A percentile compares a stretch with the other conserved stretches of the same genome.
phyloP scores from a whole-genome alignment of 768 basidiomycete species.

The Stropharia rugosoannulata region DNA sequence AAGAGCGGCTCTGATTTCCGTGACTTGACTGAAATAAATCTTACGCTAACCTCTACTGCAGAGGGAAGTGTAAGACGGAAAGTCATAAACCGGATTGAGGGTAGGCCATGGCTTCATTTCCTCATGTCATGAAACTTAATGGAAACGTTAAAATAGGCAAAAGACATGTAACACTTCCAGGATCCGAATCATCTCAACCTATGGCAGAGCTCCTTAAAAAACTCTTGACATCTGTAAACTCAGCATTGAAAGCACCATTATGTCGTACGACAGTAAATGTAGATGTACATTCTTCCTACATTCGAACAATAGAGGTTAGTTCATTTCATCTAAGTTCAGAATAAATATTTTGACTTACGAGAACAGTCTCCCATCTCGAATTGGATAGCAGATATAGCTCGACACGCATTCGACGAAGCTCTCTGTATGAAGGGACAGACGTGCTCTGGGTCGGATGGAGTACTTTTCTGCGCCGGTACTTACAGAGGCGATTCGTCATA shows the following conservation, averaged over 20 bases:
- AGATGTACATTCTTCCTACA: constrained; percentile 72
- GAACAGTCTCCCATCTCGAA: constrained; percentile 67
- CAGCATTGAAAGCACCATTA: constrained; percentile 70
- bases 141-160: constrained; percentile 45
- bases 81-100: constrained; percentile 60
- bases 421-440: constrained; percentile 46
- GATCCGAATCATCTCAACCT: constrained; percentile 50
- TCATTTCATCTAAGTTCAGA: neutral
- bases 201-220: constrained; percentile 60
- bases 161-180: constrained; percentile 61
- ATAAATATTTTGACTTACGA: neutral
- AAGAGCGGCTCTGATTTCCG: constrained; percentile 93
- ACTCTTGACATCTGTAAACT: constrained; percentile 67
- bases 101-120: constrained; percentile 27
- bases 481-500: constrained; percentile 85
- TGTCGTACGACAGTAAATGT: constrained; percentile 68
- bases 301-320: constrained; percentile 70
- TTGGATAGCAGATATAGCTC: constrained; percentile 83
- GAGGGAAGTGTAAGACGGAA: constrained; percentile 62
- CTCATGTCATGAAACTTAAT: neutral
- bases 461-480: constrained; percentile 81
- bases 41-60: constrained; percentile 62
- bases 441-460: constrained; percentile 71
- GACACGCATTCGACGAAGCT: constrained; percentile 80
- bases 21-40: constrained; percentile 72